These are phyloP conservation scores for Periconia digitata DNA, from an alignment of 2,329 filamentous ascomycete genomes.

Conservation along the genomic window DNA sequence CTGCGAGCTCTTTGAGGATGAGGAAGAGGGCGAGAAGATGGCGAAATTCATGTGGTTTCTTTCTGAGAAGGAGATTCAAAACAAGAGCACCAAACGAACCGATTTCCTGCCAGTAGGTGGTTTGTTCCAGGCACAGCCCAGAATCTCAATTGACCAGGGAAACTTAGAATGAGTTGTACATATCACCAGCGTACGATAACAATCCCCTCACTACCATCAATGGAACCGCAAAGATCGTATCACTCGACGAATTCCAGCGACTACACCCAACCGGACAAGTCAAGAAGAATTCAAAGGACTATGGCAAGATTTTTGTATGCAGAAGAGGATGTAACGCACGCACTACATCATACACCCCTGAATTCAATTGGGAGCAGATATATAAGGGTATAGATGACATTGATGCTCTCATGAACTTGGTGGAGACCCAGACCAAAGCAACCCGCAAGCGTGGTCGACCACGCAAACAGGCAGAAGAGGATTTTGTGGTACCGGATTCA, in stretches of 20 bases:
- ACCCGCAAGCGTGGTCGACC: slow-evolving; percentile 57
- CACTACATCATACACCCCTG: slow-evolving; percentile 87
- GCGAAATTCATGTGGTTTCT: slow-evolving; percentile 97
- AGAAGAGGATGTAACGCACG: slow-evolving; percentile 85
- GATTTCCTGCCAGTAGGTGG: slow-evolving; percentile 70
- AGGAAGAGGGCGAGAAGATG: slow-evolving; percentile 63
- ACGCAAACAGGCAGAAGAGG: slow-evolving; percentile 40
- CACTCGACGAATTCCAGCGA: slow-evolving; percentile 65
- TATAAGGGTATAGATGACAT: slow-evolving; percentile 71
- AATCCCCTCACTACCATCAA: slow-evolving; percentile 90
- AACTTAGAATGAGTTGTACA: slow-evolving; percentile 91
- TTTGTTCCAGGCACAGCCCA: neutral
- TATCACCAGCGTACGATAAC: slow-evolving; percentile 82
- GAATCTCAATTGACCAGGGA: slow-evolving; percentile 15
- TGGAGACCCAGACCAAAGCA: slow-evolving; percentile 73
- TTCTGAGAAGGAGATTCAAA: slow-evolving; percentile 84
- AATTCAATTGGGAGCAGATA: slow-evolving; percentile 88
- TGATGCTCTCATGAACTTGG: slow-evolving; percentile 63
- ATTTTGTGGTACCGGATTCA: slow-evolving; percentile 48
- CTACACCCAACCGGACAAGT: slow-evolving; percentile 75
- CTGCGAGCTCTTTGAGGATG: slow-evolving; percentile 73
- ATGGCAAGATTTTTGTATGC: slow-evolving; percentile 87
- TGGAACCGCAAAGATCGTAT: slow-evolving; percentile 81
- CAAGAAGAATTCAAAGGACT: slow-evolving; percentile 70
- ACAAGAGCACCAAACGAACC: slow-evolving; percentile 75